These are phyloP conservation scores for Phyllosticta citribraziliensis DNA, from an alignment of 2,329 filamentous ascomycete species.

Conservation along the genomic window DNA sequence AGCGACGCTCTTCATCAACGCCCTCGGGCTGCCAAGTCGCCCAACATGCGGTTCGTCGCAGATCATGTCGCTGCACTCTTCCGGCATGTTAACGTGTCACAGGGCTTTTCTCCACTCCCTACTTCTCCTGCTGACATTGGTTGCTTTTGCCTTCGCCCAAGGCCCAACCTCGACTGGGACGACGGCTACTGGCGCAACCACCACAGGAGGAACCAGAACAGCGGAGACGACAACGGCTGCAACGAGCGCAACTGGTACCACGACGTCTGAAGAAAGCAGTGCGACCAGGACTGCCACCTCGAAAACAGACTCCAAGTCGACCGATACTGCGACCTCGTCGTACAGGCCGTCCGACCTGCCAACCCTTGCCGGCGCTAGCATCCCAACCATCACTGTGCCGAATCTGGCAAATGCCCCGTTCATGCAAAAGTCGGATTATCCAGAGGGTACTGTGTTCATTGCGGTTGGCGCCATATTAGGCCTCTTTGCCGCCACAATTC, in stretches of 20 bases:
- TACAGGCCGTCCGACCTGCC: slow-evolving; percentile 36
- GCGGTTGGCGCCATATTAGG: slow-evolving; percentile 82
- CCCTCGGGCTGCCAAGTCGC: neutral
- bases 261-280: slow-evolving; percentile 15
- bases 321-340: slow-evolving; percentile 11
- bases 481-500: slow-evolving; percentile 67
- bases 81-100: neutral
- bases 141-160: slow-evolving; percentile 13
- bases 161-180: slow-evolving; percentile 13
- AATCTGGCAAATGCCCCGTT: slow-evolving; percentile 78
- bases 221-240: slow-evolving; percentile 13
- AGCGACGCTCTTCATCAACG: neutral
- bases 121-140: slow-evolving; percentile 11
- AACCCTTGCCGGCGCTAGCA: slow-evolving; percentile 46
- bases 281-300: slow-evolving; percentile 16
- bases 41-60: slow-evolving; percentile 7
- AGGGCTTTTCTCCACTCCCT: slow-evolving; percentile 4
- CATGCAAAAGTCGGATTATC: slow-evolving; percentile 77
- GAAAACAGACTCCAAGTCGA: slow-evolving; percentile 9
- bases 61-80: neutral
- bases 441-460: slow-evolving; percentile 94
- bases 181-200: slow-evolving; percentile 11
- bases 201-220: slow-evolving; percentile 12
- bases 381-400: slow-evolving; percentile 66
- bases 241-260: slow-evolving; percentile 9